These are phyloP conservation scores for Castanospermum australe DNA, from an alignment of 306 rosid species.

Conservation along the genomic window DNA sequence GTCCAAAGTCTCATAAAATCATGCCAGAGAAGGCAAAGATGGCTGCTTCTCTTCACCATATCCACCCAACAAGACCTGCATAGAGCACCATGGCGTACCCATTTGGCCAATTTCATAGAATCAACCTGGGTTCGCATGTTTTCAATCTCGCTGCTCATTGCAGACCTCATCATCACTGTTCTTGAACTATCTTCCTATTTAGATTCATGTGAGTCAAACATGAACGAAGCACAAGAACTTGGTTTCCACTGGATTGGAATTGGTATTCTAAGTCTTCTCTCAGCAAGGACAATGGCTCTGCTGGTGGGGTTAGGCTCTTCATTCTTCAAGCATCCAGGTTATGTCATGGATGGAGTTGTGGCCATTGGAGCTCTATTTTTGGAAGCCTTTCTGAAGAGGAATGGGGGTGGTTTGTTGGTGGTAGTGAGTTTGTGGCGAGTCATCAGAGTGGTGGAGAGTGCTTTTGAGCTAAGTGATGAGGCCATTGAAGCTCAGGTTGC, in stretches of 20 bases:
- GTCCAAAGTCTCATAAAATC: slow-evolving; percentile 47
- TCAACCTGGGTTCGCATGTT: slow-evolving; percentile 48
- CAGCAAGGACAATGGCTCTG: slow-evolving; percentile 36
- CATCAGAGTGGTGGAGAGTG: slow-evolving; percentile 70
- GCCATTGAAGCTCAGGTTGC: slow-evolving; percentile 73
- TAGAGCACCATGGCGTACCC: slow-evolving; percentile 55
- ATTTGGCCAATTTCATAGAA: slow-evolving; percentile 51
- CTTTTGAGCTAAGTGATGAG: slow-evolving; percentile 73
- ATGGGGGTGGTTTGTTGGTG: slow-evolving; percentile 68
- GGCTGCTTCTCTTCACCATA: slow-evolving; percentile 29
- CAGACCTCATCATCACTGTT: slow-evolving; percentile 62
- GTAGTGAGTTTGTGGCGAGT: slow-evolving; percentile 81
- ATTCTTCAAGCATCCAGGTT: slow-evolving; percentile 50
- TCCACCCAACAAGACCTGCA: slow-evolving; percentile 23
- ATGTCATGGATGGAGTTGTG: slow-evolving; percentile 57
- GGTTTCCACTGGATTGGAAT: slow-evolving; percentile 66
- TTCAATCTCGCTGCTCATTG: slow-evolving; percentile 43
- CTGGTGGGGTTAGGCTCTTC: slow-evolving; percentile 49
- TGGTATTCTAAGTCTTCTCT: slow-evolving; percentile 57
- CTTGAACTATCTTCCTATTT: slow-evolving; percentile 68
- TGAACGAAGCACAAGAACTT: neutral
- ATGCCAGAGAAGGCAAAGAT: slow-evolving; percentile 54
- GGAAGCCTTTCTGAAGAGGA: slow-evolving; percentile 49
- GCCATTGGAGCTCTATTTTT: slow-evolving; percentile 52
- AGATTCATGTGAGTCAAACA: slow-evolving; percentile 30